Base-by-base conservation (phyloP, 164 flowering plant genomes). In the Magnolia changhungtana region DNA sequence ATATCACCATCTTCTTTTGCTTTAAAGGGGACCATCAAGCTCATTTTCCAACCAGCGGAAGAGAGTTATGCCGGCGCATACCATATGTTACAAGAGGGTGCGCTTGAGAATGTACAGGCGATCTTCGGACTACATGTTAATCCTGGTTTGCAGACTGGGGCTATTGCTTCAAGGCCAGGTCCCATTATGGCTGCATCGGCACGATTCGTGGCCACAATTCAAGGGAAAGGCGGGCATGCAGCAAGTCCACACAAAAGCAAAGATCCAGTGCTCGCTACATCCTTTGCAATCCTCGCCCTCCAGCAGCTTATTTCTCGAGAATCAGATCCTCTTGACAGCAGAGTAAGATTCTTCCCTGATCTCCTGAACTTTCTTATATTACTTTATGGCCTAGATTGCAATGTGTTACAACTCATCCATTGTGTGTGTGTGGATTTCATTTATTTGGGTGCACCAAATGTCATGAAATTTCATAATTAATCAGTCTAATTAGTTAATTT, bases 31-130 rank as follows among this genome's bases (percentile, higher is more conserved):
- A 91, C 96, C 7, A 87, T 95, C 51, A 89, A 89, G 86, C 93
- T 93, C 7, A 84, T 95, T 18, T 95, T 95, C 81, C 98, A 93
- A 76, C 98, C 98, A 3, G 98, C 77, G 18, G 97, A 93, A 80
- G 98, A 95, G 79, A 89, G 92, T 23, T 9, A 51, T 20, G 91
- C 86, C 0, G 97, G 98, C n/a, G 98, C 98, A 2, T 84, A 84
- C 78, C 84, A 88, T 79, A 85, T 95, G 92, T 45, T 92, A 71
- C 61, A 85, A 75, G 91, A 90, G 29, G 94, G 93, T 27, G 92
- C 83, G 52, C 84, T 92, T 27, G 90, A 92, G 14, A 78, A 85
- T 0, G 49, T 86, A 23, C 51, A 85, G 10, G 97, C 85, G 13
- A 91, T 93, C 13, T 90, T 95, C 58, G 91, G 86, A 8, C 45